Percentiles rank a stretch among this genome's conserved stretches.
Evolutionary conservation across 2,329 filamentous ascomycete species (phyloP).

Genomic region (Rhinocladiella mackenziei): DNA sequence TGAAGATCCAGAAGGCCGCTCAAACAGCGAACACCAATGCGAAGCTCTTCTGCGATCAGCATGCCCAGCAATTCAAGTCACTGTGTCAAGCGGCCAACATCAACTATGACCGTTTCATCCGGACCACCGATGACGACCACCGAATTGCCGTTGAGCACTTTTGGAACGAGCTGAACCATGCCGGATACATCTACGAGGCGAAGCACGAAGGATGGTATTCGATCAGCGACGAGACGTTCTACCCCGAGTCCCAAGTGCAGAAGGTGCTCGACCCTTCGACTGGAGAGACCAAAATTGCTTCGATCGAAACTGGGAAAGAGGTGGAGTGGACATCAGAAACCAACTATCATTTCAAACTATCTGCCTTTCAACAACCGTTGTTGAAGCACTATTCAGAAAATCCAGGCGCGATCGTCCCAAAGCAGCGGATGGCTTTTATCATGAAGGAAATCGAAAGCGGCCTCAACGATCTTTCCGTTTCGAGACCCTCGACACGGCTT

Average conservation of each 20-base stretch:
- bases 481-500: conserved; percentile 71
- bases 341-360: conserved; percentile 93
- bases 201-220: conserved; percentile 96
- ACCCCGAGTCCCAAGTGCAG: conserved; percentile 71
- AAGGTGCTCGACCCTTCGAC: conserved; percentile 72
- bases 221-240: conserved; percentile 94
- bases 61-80: conserved; percentile 57
- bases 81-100: conserved; percentile 68
- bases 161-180: conserved; percentile 74
- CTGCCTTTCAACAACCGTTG: conserved; percentile 72
- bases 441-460: conserved; percentile 70
- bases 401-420: conserved; percentile 71
- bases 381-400: conserved; percentile 76
- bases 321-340: conserved; percentile 92
- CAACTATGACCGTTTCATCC: conserved; percentile 79
- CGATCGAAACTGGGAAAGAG: conserved; percentile 80
- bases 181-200: conserved; percentile 74
- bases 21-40: conserved; percentile 65
- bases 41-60: conserved; percentile 83
- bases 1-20: conserved; percentile 92
- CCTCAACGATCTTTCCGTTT: conserved; percentile 83
- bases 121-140: conserved; percentile 82
- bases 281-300: conserved; percentile 74
- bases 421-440: conserved; percentile 70
- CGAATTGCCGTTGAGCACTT: conserved; percentile 81